Evolutionary conservation across 176 grass and related monocot genomes (phyloP), one percentile per base, ranked within the genome.

Genomic region (Carex pumila): DNA sequence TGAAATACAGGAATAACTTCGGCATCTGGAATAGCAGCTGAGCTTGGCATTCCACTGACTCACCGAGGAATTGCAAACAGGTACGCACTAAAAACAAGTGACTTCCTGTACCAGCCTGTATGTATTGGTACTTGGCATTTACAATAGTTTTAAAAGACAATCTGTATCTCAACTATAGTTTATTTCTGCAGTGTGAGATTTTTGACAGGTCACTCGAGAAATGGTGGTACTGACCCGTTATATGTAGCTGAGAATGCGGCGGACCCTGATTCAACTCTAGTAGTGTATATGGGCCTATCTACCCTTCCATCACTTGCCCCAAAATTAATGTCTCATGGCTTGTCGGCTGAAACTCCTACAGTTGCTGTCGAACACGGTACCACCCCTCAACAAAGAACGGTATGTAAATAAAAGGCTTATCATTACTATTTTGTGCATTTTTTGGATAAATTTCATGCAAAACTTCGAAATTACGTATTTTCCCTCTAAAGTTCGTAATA

Each of bases 231-330:
- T 18, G 93, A 99, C 81, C 93, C 96, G 84, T 83, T 99, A 64
- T 85, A 83, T 91, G 92, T 98, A 41, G 92, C 90, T 60, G 92
- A 91, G 52, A 95, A 91, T 92, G 96, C 91, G 21, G 91, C 89
- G 56, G 96, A 99, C 79, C 89, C 89, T 12, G 91, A 95, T 84
- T 93, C 96, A 61, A 99, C 96, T 67, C 90, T 99, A 19, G 93
- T 98, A 80, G 90, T 98, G 41, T 98, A 98, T 75, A 98, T 98
- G 95, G 95, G 95, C 77, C 89, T 98, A 64, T 93, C 92, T 59
- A 98, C 95, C 62, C 81, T 98, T 22, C 76, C 91, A 53, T 80
- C 91, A 79, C 93, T 99, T 43, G 82, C 89, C 80, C 86, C 85
- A 19, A 99, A 99, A 86, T 85, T 99, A 56, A 94, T 94, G 63